Evolutionary conservation across 139 green algal genomes (phyloP).

Genomic region (Auxenochlorella pyrenoidosa): DNA sequence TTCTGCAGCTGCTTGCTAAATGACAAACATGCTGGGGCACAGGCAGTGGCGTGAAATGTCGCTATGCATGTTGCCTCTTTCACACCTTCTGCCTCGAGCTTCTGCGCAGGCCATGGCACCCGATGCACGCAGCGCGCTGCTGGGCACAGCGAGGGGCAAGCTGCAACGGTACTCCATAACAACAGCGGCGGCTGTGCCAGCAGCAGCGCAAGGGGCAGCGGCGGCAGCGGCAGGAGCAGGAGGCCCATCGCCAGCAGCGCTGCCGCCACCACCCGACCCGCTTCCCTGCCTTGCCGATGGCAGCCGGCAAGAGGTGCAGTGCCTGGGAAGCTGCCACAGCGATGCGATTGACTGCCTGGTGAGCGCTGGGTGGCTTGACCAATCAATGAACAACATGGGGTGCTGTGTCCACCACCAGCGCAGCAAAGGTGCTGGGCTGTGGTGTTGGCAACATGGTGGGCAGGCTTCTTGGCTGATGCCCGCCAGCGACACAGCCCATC

Average conservation of each 20-base stretch:
- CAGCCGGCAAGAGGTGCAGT: constrained; percentile 27
- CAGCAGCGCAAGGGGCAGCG: background rate
- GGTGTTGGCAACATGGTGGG: too few relatives aligned
- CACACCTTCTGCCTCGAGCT: background rate
- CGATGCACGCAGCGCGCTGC: constrained; percentile 38
- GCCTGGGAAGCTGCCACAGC: constrained; percentile 32
- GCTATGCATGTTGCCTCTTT: background rate
- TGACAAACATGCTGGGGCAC: too few relatives aligned
- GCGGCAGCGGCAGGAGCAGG: background rate
- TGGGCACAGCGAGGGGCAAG: constrained; percentile 33
- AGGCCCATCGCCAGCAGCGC: background rate
- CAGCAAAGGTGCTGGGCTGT: too few relatives aligned
- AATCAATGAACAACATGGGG: background rate
- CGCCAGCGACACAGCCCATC: too few relatives aligned
- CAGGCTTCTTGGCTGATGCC: too few relatives aligned
- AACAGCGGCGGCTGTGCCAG: background rate
- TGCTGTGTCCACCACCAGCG: background rate
- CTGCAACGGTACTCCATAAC: constrained; percentile 36
- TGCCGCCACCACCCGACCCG: background rate
- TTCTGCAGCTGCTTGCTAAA: background rate
- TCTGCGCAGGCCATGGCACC: constrained; percentile 43
- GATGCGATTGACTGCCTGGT: constrained; percentile 69
- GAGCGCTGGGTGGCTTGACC: background rate
- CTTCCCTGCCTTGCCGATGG: background rate
- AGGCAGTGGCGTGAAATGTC: background rate